phyloP scores from a whole-genome alignment of 2,329 filamentous ascomycete genomes.

The Pestalotiopsis fici region DNA sequence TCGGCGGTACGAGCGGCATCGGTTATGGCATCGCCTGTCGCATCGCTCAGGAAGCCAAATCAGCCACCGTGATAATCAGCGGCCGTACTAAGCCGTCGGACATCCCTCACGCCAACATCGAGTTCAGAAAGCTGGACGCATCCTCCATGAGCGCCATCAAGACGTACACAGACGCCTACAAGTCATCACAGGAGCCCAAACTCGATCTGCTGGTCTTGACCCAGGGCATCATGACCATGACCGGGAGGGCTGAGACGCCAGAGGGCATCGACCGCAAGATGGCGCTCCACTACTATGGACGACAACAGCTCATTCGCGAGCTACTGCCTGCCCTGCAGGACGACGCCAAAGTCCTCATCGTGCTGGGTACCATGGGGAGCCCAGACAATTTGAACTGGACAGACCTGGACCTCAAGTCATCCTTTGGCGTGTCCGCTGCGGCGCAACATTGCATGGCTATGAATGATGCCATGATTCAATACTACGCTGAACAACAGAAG shows the following conservation, averaged over 20 bases:
- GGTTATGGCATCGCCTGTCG: constrained; percentile 37
- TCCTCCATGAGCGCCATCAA: constrained; percentile 35
- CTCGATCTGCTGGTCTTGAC: constrained; percentile 40
- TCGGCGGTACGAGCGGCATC: constrained; percentile 36
- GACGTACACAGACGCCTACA: constrained; percentile 29
- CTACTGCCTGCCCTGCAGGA: constrained; percentile 36
- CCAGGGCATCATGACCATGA: constrained; percentile 36
- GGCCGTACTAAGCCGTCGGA: constrained; percentile 29
- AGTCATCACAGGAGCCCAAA: constrained; percentile 21
- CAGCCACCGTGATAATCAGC: constrained; percentile 32
- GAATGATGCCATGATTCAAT: constrained; percentile 38
- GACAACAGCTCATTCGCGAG: constrained; percentile 41
- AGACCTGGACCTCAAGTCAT: constrained; percentile 39
- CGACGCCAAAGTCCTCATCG: constrained; percentile 39
- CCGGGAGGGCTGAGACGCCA: constrained; percentile 37
- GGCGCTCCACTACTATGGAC: constrained; percentile 46
- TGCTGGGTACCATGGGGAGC: constrained; percentile 35
- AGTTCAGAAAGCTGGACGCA: constrained; percentile 32
- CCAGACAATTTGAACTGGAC: constrained; percentile 35
- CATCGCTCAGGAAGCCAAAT: constrained; percentile 25
- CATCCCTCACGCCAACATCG: constrained; percentile 32
- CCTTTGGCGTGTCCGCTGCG: constrained; percentile 32
- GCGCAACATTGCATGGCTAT: constrained; percentile 38
- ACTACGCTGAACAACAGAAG: constrained; percentile 28
- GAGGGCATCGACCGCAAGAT: constrained; percentile 48